These are phyloP conservation scores for Fusarium sp. DNA, from an alignment of 2,329 filamentous ascomycete genomes.

Conservation along the genomic window DNA sequence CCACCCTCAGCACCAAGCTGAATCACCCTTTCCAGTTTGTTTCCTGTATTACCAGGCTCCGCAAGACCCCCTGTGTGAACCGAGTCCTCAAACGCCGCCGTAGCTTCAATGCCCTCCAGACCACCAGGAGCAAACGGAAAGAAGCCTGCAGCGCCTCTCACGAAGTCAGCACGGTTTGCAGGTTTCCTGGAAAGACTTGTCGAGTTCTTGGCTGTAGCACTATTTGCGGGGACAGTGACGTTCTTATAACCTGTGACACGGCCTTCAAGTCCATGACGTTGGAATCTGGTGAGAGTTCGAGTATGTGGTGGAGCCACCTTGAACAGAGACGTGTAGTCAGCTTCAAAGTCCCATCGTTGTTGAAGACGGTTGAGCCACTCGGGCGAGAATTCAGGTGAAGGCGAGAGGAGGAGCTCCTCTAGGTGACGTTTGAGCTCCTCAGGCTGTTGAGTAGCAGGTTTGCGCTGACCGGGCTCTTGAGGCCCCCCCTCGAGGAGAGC, in stretches of 20 bases:
- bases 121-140: constrained; percentile 95
- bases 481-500: constrained; percentile 48
- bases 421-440: constrained; percentile 77
- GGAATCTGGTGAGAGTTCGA: constrained; percentile 93
- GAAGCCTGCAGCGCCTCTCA: constrained; percentile 91
- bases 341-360: constrained; percentile 86
- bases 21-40: constrained; percentile 85
- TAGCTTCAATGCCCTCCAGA: constrained; percentile 85
- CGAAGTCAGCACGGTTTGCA: constrained; percentile 88
- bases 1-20: constrained; percentile 82
- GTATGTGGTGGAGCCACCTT: constrained; percentile 91
- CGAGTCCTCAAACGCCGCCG: constrained; percentile 86
- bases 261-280: constrained; percentile 90
- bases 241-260: constrained; percentile 94
- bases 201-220: constrained; percentile 93
- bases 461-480: constrained; percentile 25
- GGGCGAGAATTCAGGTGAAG: constrained; percentile 81
- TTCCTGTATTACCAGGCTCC: constrained; percentile 59
- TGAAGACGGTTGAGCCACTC: constrained; percentile 92
- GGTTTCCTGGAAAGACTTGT: constrained; percentile 90
- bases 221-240: constrained; percentile 89
- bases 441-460: constrained; percentile 58
- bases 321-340: constrained; percentile 87
- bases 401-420: constrained; percentile 82
- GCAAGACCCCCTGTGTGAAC: constrained; percentile 64